Conservation (phyloP, 805 yeast species). For the Grigorovia yakushimaensis region DNA sequence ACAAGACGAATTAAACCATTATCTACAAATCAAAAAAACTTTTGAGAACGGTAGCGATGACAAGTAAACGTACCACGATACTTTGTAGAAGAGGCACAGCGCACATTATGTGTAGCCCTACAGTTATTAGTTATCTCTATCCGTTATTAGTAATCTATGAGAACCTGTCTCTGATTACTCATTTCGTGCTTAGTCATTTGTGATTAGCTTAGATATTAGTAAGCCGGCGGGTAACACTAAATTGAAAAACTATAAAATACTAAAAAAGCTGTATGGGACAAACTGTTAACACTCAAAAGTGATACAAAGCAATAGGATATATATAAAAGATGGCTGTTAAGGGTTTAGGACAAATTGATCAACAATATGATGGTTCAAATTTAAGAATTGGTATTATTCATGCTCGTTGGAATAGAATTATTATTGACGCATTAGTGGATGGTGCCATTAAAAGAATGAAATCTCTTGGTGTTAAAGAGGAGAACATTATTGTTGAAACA, state of each 20-base stretch:
- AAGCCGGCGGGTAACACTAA: no score
- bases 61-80: not conserved
- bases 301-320: not conserved
- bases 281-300: not conserved
- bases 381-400: conserved; percentile 80
- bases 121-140: no score
- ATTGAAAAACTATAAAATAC: not conserved
- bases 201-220: no score
- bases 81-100: no score
- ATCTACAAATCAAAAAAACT: conserved; percentile 62
- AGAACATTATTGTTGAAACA: conserved; percentile 68
- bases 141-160: no score
- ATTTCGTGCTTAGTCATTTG: not conserved
- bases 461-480: conserved; percentile 61
- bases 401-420: conserved; percentile 85
- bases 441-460: conserved; percentile 60
- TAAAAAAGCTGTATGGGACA: not conserved
- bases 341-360: conserved; percentile 71
- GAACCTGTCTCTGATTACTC: no score
- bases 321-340: conserved; percentile 52
- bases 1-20: conserved; percentile 76
- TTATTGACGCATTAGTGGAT: conserved; percentile 68
- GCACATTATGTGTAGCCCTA: no score
- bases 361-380: conserved; percentile 54
- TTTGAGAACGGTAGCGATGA: conserved; percentile 41